These are phyloP conservation scores for Yarrowia sp. DNA, from an alignment of 805 yeast species.

Conservation along the genomic window DNA sequence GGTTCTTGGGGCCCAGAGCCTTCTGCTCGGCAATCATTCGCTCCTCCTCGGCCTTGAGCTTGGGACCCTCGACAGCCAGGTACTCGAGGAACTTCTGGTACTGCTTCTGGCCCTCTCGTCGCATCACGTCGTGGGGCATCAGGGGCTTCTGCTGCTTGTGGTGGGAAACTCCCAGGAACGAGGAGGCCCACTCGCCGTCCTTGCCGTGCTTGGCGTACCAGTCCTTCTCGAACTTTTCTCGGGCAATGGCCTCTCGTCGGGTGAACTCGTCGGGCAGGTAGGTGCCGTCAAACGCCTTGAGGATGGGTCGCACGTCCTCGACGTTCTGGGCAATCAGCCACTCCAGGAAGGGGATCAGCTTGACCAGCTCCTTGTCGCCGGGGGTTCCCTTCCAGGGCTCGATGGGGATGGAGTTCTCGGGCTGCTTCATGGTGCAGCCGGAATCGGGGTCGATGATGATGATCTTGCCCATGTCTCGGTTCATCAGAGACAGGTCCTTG, in stretches of 20 bases:
- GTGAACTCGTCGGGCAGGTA: constrained; percentile 75
- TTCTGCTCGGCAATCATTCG: constrained; percentile 50
- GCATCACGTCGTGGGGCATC: constrained; percentile 82
- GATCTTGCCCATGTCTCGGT: constrained; percentile 84
- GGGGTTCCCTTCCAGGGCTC: constrained; percentile 83
- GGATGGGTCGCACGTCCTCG: constrained; percentile 85
- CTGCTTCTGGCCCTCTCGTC: constrained; percentile 90
- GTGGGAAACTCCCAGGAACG: constrained; percentile 62
- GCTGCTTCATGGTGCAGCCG: constrained; percentile 74
- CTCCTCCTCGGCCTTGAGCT: constrained; percentile 50
- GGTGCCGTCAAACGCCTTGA: constrained; percentile 68
- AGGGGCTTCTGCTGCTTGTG: constrained; percentile 53
- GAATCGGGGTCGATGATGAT: constrained; percentile 75
- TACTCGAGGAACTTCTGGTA: constrained; percentile 78
- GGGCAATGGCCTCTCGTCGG: constrained; percentile 69
- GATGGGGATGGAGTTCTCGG: constrained; percentile 88
- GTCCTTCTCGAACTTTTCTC: constrained; percentile 53
- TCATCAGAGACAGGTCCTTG: constrained; percentile 85
- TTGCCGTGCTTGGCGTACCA: constrained; percentile 47
- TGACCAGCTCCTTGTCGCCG: constrained; percentile 72
- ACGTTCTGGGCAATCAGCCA: constrained; percentile 85
- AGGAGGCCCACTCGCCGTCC: constrained; percentile 53
- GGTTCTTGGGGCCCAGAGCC: constrained; percentile 22
- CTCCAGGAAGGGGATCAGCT: constrained; percentile 88
- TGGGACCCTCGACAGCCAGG: constrained; percentile 73